Percentiles rank a stretch among this genome's conserved stretches.
phyloP scores from a whole-genome alignment of 2,329 filamentous ascomycete genomes.

The Penicillium fuscoglaucum region DNA sequence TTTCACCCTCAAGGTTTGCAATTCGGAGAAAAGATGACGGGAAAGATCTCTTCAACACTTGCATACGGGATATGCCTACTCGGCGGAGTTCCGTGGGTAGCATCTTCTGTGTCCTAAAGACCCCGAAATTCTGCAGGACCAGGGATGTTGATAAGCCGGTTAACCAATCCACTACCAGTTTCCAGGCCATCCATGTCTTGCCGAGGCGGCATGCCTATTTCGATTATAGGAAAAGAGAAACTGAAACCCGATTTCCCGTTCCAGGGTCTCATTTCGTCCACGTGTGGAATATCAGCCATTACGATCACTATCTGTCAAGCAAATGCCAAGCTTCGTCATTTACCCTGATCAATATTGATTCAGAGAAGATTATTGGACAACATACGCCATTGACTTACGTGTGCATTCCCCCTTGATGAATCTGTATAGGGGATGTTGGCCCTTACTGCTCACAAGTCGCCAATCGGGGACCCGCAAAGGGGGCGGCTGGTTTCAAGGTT shows the following conservation, averaged over 20 bases:
- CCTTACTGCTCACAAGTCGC: conserved; percentile 5
- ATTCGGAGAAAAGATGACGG: background rate
- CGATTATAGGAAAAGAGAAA: conserved; percentile 2
- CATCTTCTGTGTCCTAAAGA: background rate
- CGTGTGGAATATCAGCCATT: conserved; percentile 3
- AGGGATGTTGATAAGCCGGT: conserved; percentile 13
- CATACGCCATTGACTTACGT: conserved; percentile 13
- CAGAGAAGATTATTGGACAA: conserved; percentile 7
- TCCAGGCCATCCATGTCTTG: conserved; percentile 10
- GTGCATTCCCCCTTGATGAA: conserved; percentile 7
- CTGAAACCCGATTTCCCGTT: background rate
- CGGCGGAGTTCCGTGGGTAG: background rate
- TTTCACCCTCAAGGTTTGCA: background rate
- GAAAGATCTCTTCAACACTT: background rate
- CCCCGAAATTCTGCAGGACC: conserved; percentile 9
- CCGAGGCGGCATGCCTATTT: background rate
- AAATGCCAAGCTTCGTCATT: conserved; percentile 20
- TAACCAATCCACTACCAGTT: conserved; percentile 8
- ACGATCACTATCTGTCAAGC: conserved; percentile 12
- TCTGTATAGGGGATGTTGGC: conserved; percentile 12
- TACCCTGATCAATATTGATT: background rate
- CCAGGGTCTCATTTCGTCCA: background rate
- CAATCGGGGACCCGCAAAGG: conserved; percentile 8
- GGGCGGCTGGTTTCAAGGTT: background rate
- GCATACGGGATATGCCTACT: background rate